Conservation (phyloP, 805 yeast species). For the Wickerhamiella azyma region DNA sequence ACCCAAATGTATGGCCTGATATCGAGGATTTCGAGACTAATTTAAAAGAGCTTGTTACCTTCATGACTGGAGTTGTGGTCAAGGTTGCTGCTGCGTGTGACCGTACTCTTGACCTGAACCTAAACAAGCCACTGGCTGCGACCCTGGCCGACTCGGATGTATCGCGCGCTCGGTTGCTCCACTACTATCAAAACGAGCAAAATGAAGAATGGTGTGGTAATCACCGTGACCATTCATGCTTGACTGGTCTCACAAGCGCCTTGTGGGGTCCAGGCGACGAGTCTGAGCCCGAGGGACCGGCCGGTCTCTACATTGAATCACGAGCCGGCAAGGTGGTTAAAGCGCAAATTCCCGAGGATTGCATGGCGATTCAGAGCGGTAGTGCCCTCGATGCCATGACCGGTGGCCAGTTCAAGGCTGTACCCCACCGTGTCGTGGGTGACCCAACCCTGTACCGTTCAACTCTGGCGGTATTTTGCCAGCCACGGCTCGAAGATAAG, state of each 20-base stretch:
- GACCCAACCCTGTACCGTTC: constrained; percentile 31
- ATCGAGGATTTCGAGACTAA: constrained; percentile 19
- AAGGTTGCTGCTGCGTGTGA: constrained; percentile 45
- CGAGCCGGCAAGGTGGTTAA: constrained; percentile 34
- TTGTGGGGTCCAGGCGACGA: constrained; percentile 27
- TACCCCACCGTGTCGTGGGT: constrained; percentile 37
- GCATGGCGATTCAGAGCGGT: constrained; percentile 51
- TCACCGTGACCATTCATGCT: constrained; percentile 45
- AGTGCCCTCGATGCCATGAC: constrained; percentile 41
- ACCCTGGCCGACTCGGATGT: constrained; percentile 38
- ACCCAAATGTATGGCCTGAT: constrained; percentile 41
- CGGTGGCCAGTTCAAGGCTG: constrained; percentile 38
- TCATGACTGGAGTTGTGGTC: constrained; percentile 37
- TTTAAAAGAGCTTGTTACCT: constrained; percentile 26
- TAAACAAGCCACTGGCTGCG: constrained; percentile 28
- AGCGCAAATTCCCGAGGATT: constrained; percentile 40
- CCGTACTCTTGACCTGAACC: constrained; percentile 10
- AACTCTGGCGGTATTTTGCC: constrained; percentile 49
- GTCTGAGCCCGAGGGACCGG: constrained; percentile 28
- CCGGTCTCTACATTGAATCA: constrained; percentile 40
- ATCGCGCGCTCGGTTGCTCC: constrained; percentile 44
- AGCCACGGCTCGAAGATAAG: constrained; percentile 39
- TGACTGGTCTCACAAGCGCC: constrained; percentile 47
- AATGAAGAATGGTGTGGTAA: constrained; percentile 44
- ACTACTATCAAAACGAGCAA: constrained; percentile 34